Conservation (phyloP, 2,329 filamentous ascomycete species). For the Ophiosphaerella narmari region DNA sequence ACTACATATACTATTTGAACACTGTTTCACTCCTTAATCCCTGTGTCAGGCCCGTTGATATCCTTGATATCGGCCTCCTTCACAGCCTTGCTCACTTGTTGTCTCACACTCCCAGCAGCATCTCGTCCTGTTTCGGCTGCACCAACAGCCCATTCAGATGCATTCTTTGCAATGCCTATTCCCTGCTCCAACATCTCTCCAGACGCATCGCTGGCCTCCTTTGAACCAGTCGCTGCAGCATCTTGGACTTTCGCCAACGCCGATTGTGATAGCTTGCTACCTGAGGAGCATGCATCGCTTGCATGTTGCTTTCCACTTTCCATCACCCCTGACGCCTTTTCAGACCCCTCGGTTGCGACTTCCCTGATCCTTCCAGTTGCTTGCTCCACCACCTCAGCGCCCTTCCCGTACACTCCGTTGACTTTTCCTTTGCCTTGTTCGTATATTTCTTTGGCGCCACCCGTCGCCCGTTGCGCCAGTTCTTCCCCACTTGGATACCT, state of each 20-base stretch:
- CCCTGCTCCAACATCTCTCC: constrained; percentile 30
- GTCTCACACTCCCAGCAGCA: constrained; percentile 7
- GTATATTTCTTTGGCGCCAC: constrained; percentile 36
- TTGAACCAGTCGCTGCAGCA: constrained; percentile 6
- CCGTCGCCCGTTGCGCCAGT: constrained; percentile 38
- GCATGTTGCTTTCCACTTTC: constrained; percentile 34
- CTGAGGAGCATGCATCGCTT: constrained; percentile 12
- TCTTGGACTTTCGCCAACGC: constrained; percentile 12
- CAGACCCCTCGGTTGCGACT: constrained; percentile 26
- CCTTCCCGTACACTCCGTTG: constrained; percentile 24
- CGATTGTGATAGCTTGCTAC: constrained; percentile 12
- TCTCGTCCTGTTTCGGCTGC: constrained; percentile 25
- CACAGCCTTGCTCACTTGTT: constrained; percentile 24
- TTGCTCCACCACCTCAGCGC: constrained; percentile 29
- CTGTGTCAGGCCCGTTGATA: constrained; percentile 18
- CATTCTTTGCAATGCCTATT: constrained; percentile 17
- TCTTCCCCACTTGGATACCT: constrained; percentile 49
- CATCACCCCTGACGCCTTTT: constrained; percentile 31
- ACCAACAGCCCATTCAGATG: constrained; percentile 12
- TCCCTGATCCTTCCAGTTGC: constrained; percentile 34
- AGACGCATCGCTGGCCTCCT: constrained; percentile 11
- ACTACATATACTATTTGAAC: constrained; percentile 26
- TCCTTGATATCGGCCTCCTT: constrained; percentile 20
- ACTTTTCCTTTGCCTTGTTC: constrained; percentile 39
- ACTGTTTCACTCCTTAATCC: constrained; percentile 16